These are phyloP conservation scores for Sporothrix luriei DNA, from an alignment of 2,329 filamentous ascomycete species.

Conservation along the genomic window DNA sequence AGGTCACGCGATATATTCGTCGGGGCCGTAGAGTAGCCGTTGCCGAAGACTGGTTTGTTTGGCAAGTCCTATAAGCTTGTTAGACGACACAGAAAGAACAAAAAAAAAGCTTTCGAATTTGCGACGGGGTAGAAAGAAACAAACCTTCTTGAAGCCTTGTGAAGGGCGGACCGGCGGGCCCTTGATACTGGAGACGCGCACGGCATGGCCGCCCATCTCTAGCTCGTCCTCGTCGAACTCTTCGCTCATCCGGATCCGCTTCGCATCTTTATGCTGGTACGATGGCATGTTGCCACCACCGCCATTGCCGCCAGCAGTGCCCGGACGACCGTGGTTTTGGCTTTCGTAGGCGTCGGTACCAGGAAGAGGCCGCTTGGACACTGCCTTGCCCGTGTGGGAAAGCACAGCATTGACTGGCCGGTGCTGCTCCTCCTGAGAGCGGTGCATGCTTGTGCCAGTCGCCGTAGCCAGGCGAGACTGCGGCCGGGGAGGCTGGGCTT, in stretches of 20 bases:
- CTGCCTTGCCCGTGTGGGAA: conserved; percentile 68
- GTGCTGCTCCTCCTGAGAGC: conserved; percentile 60
- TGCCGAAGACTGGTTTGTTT: conserved; percentile 61
- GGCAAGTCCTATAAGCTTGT: conserved; percentile 55
- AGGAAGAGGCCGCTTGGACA: conserved; percentile 72
- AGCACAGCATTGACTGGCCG: conserved; percentile 63
- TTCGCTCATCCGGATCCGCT: conserved; percentile 78
- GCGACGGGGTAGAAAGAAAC: conserved; percentile 33
- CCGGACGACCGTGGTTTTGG: conserved; percentile 29
- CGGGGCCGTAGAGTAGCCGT: conserved; percentile 63
- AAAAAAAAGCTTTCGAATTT: conserved; percentile 58
- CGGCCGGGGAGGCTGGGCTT: conserved; percentile 48
- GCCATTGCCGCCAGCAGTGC: conserved; percentile 22
- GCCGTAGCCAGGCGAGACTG: conserved; percentile 61
- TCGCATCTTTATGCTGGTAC: conserved; percentile 71
- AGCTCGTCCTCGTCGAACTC: conserved; percentile 64
- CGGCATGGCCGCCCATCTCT: conserved; percentile 58
- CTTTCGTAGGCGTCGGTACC: conserved; percentile 24
- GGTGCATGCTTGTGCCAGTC: conserved; percentile 55
- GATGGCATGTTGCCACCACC: conserved; percentile 52
- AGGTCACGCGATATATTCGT: conserved; percentile 58
- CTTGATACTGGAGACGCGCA: conserved; percentile 65
- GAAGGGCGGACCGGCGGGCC: conserved; percentile 85
- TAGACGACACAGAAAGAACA: background rate
- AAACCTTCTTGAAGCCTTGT: conserved; percentile 68